phyloP scores from a whole-genome alignment of 169 alveolate genomes.

The Cryptosporidium muris region DNA sequence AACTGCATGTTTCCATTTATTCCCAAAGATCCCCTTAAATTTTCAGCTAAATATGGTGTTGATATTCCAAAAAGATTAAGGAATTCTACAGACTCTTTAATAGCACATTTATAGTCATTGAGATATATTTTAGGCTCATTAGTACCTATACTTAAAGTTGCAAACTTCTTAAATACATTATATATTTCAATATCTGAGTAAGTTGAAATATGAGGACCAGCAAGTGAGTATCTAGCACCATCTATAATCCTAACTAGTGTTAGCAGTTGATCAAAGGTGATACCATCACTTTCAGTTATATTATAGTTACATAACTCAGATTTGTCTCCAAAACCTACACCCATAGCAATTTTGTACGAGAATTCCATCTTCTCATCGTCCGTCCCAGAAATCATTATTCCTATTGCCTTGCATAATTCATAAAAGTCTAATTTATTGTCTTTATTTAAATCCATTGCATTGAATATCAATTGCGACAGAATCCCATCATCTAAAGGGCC shows the following conservation, averaged over 20 bases:
- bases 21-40: too few species aligned
- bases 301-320: slow-evolving; percentile 37
- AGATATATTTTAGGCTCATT: slow-evolving; percentile 32
- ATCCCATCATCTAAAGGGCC: slow-evolving; percentile 68
- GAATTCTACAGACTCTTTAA: slow-evolving; percentile 52
- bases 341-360: slow-evolving; percentile 77
- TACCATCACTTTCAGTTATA: slow-evolving; percentile 44
- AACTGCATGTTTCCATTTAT: too few species aligned
- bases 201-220: slow-evolving; percentile 58
- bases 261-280: slow-evolving; percentile 57
- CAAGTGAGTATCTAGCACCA: slow-evolving; percentile 68
- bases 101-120: slow-evolving; percentile 33
- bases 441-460: slow-evolving; percentile 80
- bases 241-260: slow-evolving; percentile 69
- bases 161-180: slow-evolving; percentile 71
- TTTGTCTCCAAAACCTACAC: neutral
- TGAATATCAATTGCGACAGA: slow-evolving; percentile 77
- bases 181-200: slow-evolving; percentile 64
- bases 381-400: slow-evolving; percentile 79
- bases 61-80: slow-evolving; percentile 66
- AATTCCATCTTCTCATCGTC: slow-evolving; percentile 78
- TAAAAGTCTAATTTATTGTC: slow-evolving; percentile 80
- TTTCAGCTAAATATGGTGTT: slow-evolving; percentile 23
- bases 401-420: slow-evolving; percentile 81
- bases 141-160: slow-evolving; percentile 54